These are phyloP conservation scores for Ustilago esculenta DNA, from an alignment of 1,284 basidiomycete genomes.

Conservation along the genomic window DNA sequence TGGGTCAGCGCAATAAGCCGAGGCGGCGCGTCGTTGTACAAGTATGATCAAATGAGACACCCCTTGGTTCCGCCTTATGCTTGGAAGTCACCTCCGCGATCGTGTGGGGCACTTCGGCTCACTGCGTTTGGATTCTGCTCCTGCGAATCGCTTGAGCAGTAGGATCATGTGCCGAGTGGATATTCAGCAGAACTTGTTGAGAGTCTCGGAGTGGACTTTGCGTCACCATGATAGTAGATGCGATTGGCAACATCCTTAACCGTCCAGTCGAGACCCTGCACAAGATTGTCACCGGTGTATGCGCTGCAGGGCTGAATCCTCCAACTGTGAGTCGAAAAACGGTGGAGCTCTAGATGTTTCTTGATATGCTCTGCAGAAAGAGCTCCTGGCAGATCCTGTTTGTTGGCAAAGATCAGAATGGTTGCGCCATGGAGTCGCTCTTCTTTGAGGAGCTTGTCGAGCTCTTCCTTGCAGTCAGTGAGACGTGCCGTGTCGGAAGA, in stretches of 20 bases:
- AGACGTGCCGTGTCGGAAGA: constrained; percentile 89
- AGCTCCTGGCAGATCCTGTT: constrained; percentile 91
- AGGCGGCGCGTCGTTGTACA: constrained; percentile 38
- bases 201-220: constrained; percentile 6
- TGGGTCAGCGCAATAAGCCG: constrained; percentile 8
- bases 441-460: constrained; percentile 85
- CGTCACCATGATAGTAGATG: constrained; percentile 61
- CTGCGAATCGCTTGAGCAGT: too few relatives aligned
- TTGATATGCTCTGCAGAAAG: constrained; percentile 84
- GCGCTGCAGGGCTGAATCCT: constrained; percentile 91
- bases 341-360: constrained; percentile 56
- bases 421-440: constrained; percentile 95
- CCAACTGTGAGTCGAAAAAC: constrained; percentile 84
- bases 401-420: constrained; percentile 97
- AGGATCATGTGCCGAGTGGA: constrained; percentile 10
- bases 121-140: too few relatives aligned
- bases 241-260: constrained; percentile 79
- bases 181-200: neutral
- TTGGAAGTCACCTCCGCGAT: too few relatives aligned
- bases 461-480: constrained; percentile 85
- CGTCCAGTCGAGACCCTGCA: constrained; percentile 91
- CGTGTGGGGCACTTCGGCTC: too few relatives aligned
- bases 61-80: neutral
- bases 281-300: constrained; percentile 83
- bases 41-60: constrained; percentile 7